phyloP scores from a whole-genome alignment of 169 alveolate genomes.

The Plasmodium inui region DNA sequence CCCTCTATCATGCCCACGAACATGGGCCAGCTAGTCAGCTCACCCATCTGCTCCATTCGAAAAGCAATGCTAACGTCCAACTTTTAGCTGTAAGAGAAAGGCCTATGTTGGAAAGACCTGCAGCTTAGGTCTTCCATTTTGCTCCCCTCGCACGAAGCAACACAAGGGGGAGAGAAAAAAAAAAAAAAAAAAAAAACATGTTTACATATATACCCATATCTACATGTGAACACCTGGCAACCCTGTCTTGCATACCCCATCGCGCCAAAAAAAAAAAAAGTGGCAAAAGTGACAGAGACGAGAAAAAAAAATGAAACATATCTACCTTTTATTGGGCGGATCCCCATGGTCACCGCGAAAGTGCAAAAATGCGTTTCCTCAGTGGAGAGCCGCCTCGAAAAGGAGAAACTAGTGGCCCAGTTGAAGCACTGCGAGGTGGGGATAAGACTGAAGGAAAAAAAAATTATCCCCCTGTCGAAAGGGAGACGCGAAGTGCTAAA shows the following conservation, averaged over 20 bases:
- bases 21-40: background rate
- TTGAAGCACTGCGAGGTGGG: background rate
- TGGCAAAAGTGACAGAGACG: background rate
- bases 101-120: background rate
- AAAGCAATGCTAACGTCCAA: background rate
- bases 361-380: too few relatives aligned
- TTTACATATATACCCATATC: background rate
- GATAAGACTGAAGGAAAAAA: background rate
- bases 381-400: background rate
- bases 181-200: background rate
- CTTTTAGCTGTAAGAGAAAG: background rate
- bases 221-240: background rate
- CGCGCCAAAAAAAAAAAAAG: background rate
- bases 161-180: background rate
- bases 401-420: background rate
- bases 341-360: background rate
- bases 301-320: background rate
- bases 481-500: background rate
- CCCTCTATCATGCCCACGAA: background rate
- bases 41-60: background rate
- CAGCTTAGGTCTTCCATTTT: background rate
- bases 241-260: background rate
- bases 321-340: background rate
- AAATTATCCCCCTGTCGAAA: background rate
- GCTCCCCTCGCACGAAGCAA: background rate